These are phyloP conservation scores for Kalmanozyma brasiliensis DNA, from an alignment of 1,284 basidiomycete genomes.

Conservation along the genomic window DNA sequence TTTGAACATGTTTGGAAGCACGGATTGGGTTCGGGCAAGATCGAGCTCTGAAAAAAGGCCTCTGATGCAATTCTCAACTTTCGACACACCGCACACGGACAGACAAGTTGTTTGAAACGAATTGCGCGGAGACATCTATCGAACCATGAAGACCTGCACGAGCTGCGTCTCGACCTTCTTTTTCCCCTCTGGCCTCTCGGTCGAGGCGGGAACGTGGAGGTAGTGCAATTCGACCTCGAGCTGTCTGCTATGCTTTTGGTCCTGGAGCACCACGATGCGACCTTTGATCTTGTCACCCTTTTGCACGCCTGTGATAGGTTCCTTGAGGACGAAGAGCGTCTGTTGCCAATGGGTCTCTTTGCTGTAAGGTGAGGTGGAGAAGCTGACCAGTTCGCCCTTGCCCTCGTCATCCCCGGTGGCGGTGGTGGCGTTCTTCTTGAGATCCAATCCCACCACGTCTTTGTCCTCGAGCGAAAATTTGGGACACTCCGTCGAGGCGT, in stretches of 20 bases:
- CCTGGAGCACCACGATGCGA: conserved; percentile 84
- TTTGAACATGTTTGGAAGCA: conserved; percentile 27
- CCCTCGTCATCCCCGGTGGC: not conserved
- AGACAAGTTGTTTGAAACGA: not conserved
- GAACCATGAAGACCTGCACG: conserved; percentile 83
- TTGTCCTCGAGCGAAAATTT: conserved; percentile 16
- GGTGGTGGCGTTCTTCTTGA: conserved; percentile 77
- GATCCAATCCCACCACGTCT: conserved; percentile 77
- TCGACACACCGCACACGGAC: conserved; percentile 1
- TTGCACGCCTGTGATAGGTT: conserved; percentile 76
- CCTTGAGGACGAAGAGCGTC: conserved; percentile 85
- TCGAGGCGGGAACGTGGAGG: conserved; percentile 20
- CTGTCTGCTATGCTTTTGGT: conserved; percentile 82
- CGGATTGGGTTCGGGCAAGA: conserved; percentile 10
- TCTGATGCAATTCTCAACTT: no score
- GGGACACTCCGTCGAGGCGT: conserved; percentile 27
- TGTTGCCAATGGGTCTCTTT: conserved; percentile 99
- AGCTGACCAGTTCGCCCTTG: conserved; percentile 76
- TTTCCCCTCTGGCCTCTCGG: conserved; percentile 2
- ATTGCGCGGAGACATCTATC: conserved; percentile 66
- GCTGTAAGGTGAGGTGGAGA: conserved; percentile 88
- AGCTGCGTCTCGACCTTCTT: conserved; percentile 55
- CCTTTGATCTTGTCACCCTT: conserved; percentile 84
- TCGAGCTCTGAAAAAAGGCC: conserved; percentile 68
- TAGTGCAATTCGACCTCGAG: conserved; percentile 93